These are phyloP conservation scores for Sporothrix humicola DNA, from an alignment of 2,329 filamentous ascomycete species.

Conservation along the genomic window DNA sequence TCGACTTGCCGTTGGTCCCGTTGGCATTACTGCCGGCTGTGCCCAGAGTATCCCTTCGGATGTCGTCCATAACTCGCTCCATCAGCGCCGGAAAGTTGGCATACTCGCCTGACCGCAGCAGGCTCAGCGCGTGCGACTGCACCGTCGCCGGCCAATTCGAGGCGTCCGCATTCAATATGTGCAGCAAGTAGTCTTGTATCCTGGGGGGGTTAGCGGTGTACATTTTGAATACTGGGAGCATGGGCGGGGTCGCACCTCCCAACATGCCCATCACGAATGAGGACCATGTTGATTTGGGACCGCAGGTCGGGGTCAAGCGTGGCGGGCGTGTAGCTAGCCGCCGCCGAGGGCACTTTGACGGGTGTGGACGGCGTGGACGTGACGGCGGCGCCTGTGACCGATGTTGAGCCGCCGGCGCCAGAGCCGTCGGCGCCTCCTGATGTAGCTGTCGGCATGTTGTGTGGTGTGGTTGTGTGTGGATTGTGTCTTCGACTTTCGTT, in stretches of 20 bases:
- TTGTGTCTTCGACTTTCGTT: not conserved
- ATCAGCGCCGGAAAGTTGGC: slow-evolving; percentile 67
- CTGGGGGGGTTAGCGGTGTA: slow-evolving; percentile 45
- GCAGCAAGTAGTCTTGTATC: slow-evolving; percentile 68
- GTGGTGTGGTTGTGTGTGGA: slow-evolving; percentile 1
- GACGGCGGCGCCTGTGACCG: slow-evolving; percentile 12
- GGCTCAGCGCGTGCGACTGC: slow-evolving; percentile 63
- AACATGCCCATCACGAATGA: slow-evolving; percentile 65
- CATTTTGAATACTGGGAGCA: no score
- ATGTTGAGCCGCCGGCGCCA: not conserved
- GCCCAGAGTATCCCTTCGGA: slow-evolving; percentile 55
- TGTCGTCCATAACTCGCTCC: slow-evolving; percentile 65
- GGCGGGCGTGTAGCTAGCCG: slow-evolving; percentile 64
- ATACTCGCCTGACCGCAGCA: slow-evolving; percentile 65
- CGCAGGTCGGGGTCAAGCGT: slow-evolving; percentile 67
- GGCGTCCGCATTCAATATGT: slow-evolving; percentile 63
- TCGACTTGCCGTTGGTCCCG: not conserved
- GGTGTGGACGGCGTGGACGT: slow-evolving; percentile 54
- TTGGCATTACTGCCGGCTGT: not conserved
- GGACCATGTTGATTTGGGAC: slow-evolving; percentile 65
- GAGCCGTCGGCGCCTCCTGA: not conserved
- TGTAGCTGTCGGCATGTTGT: slow-evolving; percentile 28
- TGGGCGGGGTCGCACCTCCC: slow-evolving; percentile 61
- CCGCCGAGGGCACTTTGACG: slow-evolving; percentile 65
- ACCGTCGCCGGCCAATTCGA: slow-evolving; percentile 68